phyloP scores from a whole-genome alignment of 345 rosid species.

The Lenwebbia sp. region DNA sequence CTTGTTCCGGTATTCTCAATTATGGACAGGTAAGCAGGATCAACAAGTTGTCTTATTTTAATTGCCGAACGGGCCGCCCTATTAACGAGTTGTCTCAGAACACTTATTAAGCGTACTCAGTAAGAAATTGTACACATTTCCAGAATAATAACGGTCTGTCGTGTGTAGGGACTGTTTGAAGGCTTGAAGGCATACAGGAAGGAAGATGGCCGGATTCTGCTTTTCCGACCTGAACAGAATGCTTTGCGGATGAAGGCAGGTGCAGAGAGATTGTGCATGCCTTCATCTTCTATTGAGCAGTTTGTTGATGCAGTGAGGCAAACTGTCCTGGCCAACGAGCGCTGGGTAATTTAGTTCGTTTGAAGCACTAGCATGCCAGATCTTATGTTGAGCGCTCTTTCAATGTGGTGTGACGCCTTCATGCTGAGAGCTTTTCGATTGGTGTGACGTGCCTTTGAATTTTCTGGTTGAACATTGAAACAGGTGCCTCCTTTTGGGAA shows the following conservation, averaged over 20 bases:
- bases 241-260: constrained; percentile 32
- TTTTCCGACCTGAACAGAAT: constrained; percentile 35
- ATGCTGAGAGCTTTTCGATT: neutral
- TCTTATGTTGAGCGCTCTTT: neutral
- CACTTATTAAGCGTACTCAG: neutral
- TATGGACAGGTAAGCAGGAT: constrained; percentile 29
- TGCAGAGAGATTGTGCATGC: constrained; percentile 36
- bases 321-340: constrained; percentile 28
- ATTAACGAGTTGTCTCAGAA: neutral
- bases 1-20: constrained; percentile 26
- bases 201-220: constrained; percentile 15
- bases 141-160: neutral
- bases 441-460: neutral
- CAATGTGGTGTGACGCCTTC: neutral
- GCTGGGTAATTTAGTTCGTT: constrained; percentile 16
- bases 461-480: neutral
- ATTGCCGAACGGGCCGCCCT: neutral
- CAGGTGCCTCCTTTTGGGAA: constrained; percentile 60
- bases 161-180: constrained; percentile 30
- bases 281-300: constrained; percentile 22
- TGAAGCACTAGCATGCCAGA: neutral
- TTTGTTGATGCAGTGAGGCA: constrained; percentile 32
- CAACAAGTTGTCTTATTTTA: neutral
- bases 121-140: neutral
- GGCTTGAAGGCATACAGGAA: constrained; percentile 31